phyloP scores from a whole-genome alignment of 345 rosid species.

The Eucalyptus regnans region DNA sequence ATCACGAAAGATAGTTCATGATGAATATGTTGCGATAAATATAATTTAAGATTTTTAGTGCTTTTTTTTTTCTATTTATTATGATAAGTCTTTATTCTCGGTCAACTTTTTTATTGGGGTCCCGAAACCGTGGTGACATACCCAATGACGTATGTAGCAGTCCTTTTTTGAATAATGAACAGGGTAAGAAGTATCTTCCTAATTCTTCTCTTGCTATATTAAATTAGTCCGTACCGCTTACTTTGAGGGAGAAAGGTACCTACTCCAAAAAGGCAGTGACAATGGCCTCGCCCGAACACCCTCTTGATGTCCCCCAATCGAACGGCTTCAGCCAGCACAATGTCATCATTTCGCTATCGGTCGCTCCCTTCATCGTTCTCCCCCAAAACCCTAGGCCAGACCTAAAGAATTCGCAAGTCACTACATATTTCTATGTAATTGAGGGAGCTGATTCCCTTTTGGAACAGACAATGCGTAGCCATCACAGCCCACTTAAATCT shows the following conservation, averaged over 20 bases:
- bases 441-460: not conserved
- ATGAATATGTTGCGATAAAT: fast-evolving
- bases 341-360: not conserved
- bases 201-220: not conserved
- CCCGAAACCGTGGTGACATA: too few relatives aligned
- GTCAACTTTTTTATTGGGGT: too few relatives aligned
- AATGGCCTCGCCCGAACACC: not conserved
- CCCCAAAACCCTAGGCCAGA: not conserved
- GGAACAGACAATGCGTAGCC: not conserved
- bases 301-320: not conserved
- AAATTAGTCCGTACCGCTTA: not conserved
- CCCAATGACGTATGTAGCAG: too few relatives aligned
- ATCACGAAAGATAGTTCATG: not conserved
- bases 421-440: not conserved
- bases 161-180: not conserved
- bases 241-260: not conserved
- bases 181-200: not conserved
- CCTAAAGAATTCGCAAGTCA: not conserved
- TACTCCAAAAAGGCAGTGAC: not conserved
- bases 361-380: not conserved
- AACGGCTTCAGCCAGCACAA: not conserved
- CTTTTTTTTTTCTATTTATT: too few relatives aligned
- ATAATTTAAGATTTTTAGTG: not conserved
- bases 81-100: too few relatives aligned
- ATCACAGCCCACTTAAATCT: not conserved